These are phyloP conservation scores for Pyrenula massariospora DNA, from an alignment of 495 filamentous ascomycete genomes.

Conservation along the genomic window DNA sequence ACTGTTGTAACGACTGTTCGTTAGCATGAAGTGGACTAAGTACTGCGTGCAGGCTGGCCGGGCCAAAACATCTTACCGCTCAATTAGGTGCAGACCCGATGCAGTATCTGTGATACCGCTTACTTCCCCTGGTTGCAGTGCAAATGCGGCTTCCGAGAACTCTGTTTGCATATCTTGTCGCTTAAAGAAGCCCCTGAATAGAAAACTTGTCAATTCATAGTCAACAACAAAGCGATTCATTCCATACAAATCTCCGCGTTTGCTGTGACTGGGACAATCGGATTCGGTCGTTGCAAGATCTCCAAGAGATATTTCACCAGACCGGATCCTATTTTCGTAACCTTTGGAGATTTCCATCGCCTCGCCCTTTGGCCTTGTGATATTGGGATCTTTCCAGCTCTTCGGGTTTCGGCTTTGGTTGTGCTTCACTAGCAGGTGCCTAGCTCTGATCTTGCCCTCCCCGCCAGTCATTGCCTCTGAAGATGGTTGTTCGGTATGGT, in stretches of 20 bases:
- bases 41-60: too few species aligned
- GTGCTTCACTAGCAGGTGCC: slow-evolving; percentile 90
- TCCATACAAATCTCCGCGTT: slow-evolving; percentile 75
- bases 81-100: slow-evolving; percentile 91
- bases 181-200: slow-evolving; percentile 71
- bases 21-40: too few species aligned
- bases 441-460: slow-evolving; percentile 84
- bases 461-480: slow-evolving; percentile 32
- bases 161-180: slow-evolving; percentile 96
- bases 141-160: slow-evolving; percentile 91
- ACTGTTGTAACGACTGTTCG: too few species aligned
- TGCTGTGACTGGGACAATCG: slow-evolving; percentile 89
- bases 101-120: slow-evolving; percentile 80
- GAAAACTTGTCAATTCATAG: slow-evolving; percentile 13
- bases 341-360: slow-evolving; percentile 63
- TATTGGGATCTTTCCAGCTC: slow-evolving; percentile 82
- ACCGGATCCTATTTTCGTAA: slow-evolving; percentile 62
- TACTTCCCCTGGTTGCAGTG: slow-evolving; percentile 71
- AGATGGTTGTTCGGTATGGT: slow-evolving; percentile 53
- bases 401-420: slow-evolving; percentile 71
- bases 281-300: slow-evolving; percentile 80
- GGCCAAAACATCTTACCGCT: too few species aligned
- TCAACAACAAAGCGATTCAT: neutral
- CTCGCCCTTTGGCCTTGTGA: slow-evolving; percentile 80
- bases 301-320: slow-evolving; percentile 53